A percentile compares a stretch with the other conserved stretches of the same genome.
These are phyloP conservation scores for Polyporus arcularius DNA, from an alignment of 768 basidiomycete genomes.

Conservation along the genomic window DNA sequence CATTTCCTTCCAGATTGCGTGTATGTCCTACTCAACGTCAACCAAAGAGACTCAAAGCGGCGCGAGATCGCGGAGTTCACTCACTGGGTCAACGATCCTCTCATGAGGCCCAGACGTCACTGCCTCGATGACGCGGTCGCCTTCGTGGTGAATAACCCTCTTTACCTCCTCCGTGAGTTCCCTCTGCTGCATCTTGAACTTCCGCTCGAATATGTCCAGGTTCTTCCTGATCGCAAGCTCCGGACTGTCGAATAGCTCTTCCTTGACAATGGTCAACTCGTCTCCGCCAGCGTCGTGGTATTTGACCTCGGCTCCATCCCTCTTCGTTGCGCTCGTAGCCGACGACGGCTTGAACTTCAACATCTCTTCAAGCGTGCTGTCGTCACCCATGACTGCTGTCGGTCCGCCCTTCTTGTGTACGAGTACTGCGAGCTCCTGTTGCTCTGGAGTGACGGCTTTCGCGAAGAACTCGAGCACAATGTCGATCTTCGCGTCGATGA, in stretches of 20 bases:
- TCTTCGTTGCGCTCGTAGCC: neutral
- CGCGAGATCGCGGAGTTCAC: slow-evolving; percentile 10
- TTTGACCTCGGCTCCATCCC: neutral
- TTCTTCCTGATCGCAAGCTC: slow-evolving; percentile 38
- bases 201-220: slow-evolving; percentile 44
- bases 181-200: slow-evolving; percentile 47
- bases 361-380: slow-evolving; percentile 31
- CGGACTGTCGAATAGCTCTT: slow-evolving; percentile 18
- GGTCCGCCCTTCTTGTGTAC: slow-evolving; percentile 43
- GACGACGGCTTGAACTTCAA: slow-evolving; percentile 20
- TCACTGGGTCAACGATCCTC: slow-evolving; percentile 40
- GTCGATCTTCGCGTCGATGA: slow-evolving; percentile 27
- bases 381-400: slow-evolving; percentile 36
- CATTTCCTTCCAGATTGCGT: slow-evolving; percentile 56
- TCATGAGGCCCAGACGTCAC: slow-evolving; percentile 47
- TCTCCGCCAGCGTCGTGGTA: slow-evolving; percentile 1
- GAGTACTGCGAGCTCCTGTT: slow-evolving; percentile 39
- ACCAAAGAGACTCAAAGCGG: neutral
- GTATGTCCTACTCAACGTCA: slow-evolving; percentile 42
- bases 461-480: slow-evolving; percentile 39
- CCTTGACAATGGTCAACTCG: slow-evolving; percentile 20
- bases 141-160: slow-evolving; percentile 33
- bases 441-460: slow-evolving; percentile 41
- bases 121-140: slow-evolving; percentile 41
- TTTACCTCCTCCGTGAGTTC: slow-evolving; percentile 36